Evolutionary conservation across 768 basidiomycete genomes (phyloP).

Genomic region (Dioszegia crocea): DNA sequence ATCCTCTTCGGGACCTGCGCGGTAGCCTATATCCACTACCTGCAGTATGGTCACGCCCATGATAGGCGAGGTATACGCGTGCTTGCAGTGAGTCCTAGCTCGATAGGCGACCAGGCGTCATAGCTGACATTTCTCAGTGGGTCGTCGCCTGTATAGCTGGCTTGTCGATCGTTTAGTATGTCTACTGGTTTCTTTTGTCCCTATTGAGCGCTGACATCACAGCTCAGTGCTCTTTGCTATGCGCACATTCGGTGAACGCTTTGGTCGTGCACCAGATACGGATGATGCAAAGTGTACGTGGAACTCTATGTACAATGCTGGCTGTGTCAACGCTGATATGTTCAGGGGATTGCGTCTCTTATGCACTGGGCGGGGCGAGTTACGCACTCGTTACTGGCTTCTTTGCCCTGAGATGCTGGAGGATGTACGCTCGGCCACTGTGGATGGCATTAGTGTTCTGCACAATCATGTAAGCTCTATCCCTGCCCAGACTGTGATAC

Average conservation of each 20-base stretch:
- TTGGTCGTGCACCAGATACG: background rate
- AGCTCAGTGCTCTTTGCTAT: background rate
- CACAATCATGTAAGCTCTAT: background rate
- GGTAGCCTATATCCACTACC: too few relatives aligned
- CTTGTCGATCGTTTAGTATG: background rate
- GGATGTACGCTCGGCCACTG: background rate
- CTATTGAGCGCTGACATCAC: background rate
- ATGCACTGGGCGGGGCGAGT: too few relatives aligned
- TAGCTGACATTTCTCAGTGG: background rate
- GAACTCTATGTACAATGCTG: too few relatives aligned
- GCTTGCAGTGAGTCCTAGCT: too few relatives aligned
- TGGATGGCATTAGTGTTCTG: background rate
- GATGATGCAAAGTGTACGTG: background rate
- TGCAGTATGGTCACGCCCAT: too few relatives aligned
- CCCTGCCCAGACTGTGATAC: background rate
- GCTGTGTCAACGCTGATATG: too few relatives aligned
- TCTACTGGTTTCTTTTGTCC: too few relatives aligned
- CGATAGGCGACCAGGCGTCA: background rate
- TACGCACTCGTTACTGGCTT: background rate
- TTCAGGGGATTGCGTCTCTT: too few relatives aligned
- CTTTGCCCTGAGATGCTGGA: constrained; percentile 1
- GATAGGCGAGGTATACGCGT: too few relatives aligned
- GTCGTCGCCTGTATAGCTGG: background rate
- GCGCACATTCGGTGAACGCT: background rate
- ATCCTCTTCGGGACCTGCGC: too few relatives aligned